Evolutionary conservation across 179 eudicot genomes (phyloP).

Genomic region (Drosera spatulata): DNA sequence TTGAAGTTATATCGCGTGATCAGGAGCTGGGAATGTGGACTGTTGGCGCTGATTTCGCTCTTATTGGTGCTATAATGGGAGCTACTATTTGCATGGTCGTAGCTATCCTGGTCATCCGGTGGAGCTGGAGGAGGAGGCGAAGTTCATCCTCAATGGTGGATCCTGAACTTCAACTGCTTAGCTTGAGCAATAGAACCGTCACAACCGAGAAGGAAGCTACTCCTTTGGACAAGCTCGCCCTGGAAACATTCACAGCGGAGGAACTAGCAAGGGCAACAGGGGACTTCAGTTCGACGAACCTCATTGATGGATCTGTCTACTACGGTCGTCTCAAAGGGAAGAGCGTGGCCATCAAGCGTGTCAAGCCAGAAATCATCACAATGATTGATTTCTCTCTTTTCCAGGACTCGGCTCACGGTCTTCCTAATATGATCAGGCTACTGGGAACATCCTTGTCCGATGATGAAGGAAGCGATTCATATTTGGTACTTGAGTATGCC

Average conservation of each 20-base stretch:
- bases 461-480: constrained; percentile 23
- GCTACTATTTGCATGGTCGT: constrained; percentile 22
- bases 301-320: constrained; percentile 57
- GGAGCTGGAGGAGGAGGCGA: constrained; percentile 15
- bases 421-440: constrained; percentile 63
- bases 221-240: constrained; percentile 23
- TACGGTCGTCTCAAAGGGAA: constrained; percentile 75
- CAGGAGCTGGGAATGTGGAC: constrained; percentile 26
- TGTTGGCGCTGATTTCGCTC: constrained; percentile 23
- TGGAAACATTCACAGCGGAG: constrained; percentile 49
- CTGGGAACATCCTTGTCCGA: constrained; percentile 43
- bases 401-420: constrained; percentile 42
- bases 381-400: constrained; percentile 54
- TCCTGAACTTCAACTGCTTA: constrained; percentile 53
- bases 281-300: constrained; percentile 42
- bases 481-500: constrained; percentile 69
- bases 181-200: constrained; percentile 51
- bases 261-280: constrained; percentile 61
- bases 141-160: constrained; percentile 26
- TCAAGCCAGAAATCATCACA: constrained; percentile 24
- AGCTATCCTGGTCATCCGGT: constrained; percentile 16
- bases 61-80: constrained; percentile 16
- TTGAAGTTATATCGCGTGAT: constrained; percentile 11
- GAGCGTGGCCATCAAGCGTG: constrained; percentile 52
- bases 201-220: constrained; percentile 63